phyloP scores from a whole-genome alignment of 139 green algal genomes.

The Haematococcus sp. region DNA sequence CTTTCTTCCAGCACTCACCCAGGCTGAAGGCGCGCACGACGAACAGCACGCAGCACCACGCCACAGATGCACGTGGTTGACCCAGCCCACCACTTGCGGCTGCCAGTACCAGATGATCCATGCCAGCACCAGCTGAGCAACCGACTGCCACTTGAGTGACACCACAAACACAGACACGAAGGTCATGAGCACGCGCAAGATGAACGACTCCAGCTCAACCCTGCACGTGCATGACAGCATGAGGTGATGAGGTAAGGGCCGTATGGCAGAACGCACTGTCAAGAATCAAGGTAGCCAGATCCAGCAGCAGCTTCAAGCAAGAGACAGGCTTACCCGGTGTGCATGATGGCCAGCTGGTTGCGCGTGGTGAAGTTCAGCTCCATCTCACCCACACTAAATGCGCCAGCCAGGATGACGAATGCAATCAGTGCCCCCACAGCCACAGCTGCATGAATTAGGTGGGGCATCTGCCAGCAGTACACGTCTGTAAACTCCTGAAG shows the following conservation, averaged over 20 bases:
- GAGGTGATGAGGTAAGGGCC: too few relatives aligned
- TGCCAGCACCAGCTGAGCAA: neutral
- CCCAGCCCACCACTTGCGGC: slow-evolving; percentile 6
- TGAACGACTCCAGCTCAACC: slow-evolving; percentile 3
- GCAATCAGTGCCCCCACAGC: neutral
- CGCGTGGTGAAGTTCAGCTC: neutral
- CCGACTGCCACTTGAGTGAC: neutral
- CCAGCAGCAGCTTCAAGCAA: too few relatives aligned
- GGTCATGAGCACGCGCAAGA: slow-evolving; percentile 3
- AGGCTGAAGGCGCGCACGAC: neutral
- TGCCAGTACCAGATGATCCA: slow-evolving; percentile 6
- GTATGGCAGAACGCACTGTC: neutral
- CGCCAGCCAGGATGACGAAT: slow-evolving; percentile 1
- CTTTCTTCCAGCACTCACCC: neutral
- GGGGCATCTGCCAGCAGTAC: slow-evolving; percentile 4
- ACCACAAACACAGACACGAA: slow-evolving; percentile 1
- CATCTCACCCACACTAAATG: slow-evolving; percentile 6
- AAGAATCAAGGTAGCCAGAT: too few relatives aligned
- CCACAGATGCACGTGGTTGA: slow-evolving; percentile 10
- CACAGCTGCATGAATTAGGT: slow-evolving; percentile 8
- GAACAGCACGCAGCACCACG: slow-evolving; percentile 1
- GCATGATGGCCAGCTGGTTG: slow-evolving; percentile 10
- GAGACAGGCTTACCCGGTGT: slow-evolving; percentile 8
- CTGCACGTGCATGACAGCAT: too few relatives aligned
- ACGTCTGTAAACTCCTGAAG: slow-evolving; percentile 18